Evolutionary conservation across 163 green algal genomes (phyloP).

Genomic region (Chlorella variabilis): DNA sequence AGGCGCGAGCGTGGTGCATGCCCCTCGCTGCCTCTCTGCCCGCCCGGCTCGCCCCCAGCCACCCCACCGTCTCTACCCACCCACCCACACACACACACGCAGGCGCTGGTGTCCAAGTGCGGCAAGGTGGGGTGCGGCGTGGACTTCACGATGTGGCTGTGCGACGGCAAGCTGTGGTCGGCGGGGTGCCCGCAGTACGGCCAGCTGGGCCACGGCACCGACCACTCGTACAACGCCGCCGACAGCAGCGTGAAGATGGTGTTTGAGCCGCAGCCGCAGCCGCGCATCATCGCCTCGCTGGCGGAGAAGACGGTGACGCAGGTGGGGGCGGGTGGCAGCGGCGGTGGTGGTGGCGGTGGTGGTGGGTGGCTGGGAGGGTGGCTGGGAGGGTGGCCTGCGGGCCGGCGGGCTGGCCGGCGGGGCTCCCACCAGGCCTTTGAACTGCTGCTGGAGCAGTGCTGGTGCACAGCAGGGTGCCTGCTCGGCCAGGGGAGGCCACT

Average conservation of each 20-base stretch:
- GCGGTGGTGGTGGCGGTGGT: not conserved
- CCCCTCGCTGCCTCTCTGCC: too few relatives aligned
- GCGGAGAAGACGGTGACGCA: conserved; percentile 65
- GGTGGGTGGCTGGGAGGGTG: not conserved
- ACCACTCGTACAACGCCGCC: conserved; percentile 91
- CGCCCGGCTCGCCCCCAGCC: too few relatives aligned
- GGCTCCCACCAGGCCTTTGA: conserved; percentile 54
- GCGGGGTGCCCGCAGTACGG: conserved; percentile 84
- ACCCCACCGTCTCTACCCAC: not conserved
- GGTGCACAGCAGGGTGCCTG: conserved; percentile 65
- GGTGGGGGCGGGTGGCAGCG: conserved; percentile 36
- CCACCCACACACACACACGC: not conserved
- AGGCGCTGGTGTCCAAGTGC: conserved; percentile 48
- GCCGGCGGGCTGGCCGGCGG: too few relatives aligned
- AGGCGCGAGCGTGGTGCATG: too few relatives aligned
- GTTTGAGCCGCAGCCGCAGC: conserved; percentile 89
- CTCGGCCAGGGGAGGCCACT: too few relatives aligned
- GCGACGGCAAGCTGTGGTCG: conserved; percentile 45
- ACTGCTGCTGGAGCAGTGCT: conserved; percentile 75
- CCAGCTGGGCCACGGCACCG: conserved; percentile 91
- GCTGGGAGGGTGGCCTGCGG: not conserved
- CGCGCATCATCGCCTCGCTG: conserved; percentile 69
- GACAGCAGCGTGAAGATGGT: conserved; percentile 89
- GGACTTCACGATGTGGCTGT: conserved; percentile 94
- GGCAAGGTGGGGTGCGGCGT: conserved; percentile 74